Conservation (phyloP, 257 asterid species). For the Scutellaria galericulata region DNA sequence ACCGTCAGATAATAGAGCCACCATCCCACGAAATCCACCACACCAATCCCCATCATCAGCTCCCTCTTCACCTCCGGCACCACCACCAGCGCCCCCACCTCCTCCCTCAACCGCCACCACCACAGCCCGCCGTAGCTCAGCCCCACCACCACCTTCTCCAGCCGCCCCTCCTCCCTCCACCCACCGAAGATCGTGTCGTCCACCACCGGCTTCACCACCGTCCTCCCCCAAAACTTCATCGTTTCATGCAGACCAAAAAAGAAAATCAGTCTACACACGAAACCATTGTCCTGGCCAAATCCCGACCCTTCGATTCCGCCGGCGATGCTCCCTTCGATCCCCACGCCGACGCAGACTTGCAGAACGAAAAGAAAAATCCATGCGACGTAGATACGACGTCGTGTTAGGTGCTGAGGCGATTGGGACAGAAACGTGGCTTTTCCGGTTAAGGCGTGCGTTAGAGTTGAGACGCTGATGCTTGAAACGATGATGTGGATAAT, state of each 20-base stretch:
- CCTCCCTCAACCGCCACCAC: conserved; percentile 91
- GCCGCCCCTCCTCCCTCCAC: conserved; percentile 48
- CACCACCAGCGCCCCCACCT: conserved; percentile 72
- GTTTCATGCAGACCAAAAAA: conserved; percentile 77
- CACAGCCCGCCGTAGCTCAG: conserved; percentile 64
- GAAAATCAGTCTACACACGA: conserved; percentile 48
- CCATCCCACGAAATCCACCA: conserved; percentile 69
- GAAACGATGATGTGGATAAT: conserved; percentile 57
- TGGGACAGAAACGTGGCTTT: conserved; percentile 20
- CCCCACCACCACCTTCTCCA: conserved; percentile 63
- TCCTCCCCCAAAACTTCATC: conserved; percentile 62
- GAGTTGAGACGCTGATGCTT: conserved; percentile 46
- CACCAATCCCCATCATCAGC: conserved; percentile 52
- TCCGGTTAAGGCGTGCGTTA: conserved; percentile 49
- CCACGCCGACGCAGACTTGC: conserved; percentile 68
- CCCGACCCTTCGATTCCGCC: conserved; percentile 61
- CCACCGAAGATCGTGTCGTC: conserved; percentile 67
- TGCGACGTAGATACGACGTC: conserved; percentile 40
- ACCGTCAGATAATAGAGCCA: conserved; percentile 71
- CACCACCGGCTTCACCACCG: conserved; percentile 75
- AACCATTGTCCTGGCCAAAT: conserved; percentile 39
- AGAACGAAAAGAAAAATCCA: conserved; percentile 60
- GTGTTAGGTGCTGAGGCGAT: conserved; percentile 7
- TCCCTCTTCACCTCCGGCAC: conserved; percentile 60
- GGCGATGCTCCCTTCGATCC: conserved; percentile 77